Conservation (phyloP, 768 basidiomycete species). For the Lenzites betulinus region DNA sequence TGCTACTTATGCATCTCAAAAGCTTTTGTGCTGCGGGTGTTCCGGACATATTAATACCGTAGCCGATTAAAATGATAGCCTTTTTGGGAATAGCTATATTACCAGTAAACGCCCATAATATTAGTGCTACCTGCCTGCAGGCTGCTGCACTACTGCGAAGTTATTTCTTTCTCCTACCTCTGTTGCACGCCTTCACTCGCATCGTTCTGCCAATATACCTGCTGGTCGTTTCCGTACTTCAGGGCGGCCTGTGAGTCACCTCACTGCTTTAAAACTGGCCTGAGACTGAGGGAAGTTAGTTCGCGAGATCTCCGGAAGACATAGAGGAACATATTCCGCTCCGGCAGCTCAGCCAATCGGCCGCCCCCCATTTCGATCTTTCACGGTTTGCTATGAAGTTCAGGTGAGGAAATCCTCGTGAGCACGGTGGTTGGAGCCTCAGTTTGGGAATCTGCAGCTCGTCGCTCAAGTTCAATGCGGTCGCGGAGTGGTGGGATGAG, state of each 20-base stretch:
- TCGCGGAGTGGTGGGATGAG: constrained; percentile 91
- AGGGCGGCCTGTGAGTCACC: background rate
- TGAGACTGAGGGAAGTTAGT: background rate
- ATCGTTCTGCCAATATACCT: background rate
- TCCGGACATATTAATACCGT: too few relatives aligned
- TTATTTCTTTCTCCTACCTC: too few relatives aligned
- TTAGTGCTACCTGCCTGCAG: too few relatives aligned
- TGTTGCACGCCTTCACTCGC: too few relatives aligned
- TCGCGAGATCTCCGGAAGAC: constrained; percentile 9
- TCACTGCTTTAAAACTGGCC: background rate
- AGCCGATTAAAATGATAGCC: too few relatives aligned
- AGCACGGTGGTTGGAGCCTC: background rate
- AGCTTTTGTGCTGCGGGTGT: too few relatives aligned
- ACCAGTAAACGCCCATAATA: too few relatives aligned
- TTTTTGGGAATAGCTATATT: too few relatives aligned
- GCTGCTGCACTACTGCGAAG: too few relatives aligned
- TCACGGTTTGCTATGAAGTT: constrained; percentile 54
- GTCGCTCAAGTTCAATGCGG: constrained; percentile 88
- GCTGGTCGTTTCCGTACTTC: background rate
- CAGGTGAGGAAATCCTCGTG: constrained; percentile 42
- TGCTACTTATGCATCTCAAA: too few relatives aligned
- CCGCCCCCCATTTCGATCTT: constrained; percentile 19
- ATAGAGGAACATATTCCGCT: constrained; percentile 30
- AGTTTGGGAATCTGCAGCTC: constrained; percentile 47
- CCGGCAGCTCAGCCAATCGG: constrained; percentile 22